Evolutionary conservation across 768 basidiomycete genomes (phyloP), one percentile per base, ranked within the genome.

Genomic region (Boletus sp.): DNA sequence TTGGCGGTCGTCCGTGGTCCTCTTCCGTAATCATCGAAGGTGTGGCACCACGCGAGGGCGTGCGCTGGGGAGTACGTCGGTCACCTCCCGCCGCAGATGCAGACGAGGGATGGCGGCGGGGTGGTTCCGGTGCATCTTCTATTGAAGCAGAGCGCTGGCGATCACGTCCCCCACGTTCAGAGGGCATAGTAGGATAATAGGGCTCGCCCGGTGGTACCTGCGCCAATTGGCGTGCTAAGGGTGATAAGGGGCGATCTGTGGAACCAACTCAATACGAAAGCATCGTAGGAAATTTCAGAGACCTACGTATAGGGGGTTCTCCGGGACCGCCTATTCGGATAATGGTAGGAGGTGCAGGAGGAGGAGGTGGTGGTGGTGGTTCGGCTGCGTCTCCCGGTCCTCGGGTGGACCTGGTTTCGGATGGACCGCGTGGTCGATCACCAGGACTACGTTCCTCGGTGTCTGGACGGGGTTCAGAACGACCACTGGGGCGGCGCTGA

Each of bases 341-440:
- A 27, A 70, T 63, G 9, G 69, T 70, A 21, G 69, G 69, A 11
- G 59, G 61, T 9, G 43, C 38, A 15, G 67, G 69, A 23, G 69
- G 69, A 29, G 44, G 50, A 33, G 59, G 53, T 6, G 58, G 57
- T 14, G 34, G 45, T 6, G 58, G 57, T 14, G 34, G 45, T 17
- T 47, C 30, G 7, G 15, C 35, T 27, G 42, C 21, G 13, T 59
- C 61, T 27, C 39, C 58, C 32, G 58, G 58, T 35, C 54, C 52
- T 29, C 45, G 56, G 15, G 30, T 15, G 5, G 57, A 23, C 34
- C 61, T 59, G 13, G 45, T 5, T 25, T 46, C 57, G 29, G 61
- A 55, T 21, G 57, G 46, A 45, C 35, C 19, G 17, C 15, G 61
- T 42, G 56, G 44, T 49, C 49, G 58, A 33, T 60, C 60, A n/a